These are phyloP conservation scores for Geotrichum fermentans DNA, from an alignment of 1,139 yeast genomes.

Conservation along the genomic window DNA sequence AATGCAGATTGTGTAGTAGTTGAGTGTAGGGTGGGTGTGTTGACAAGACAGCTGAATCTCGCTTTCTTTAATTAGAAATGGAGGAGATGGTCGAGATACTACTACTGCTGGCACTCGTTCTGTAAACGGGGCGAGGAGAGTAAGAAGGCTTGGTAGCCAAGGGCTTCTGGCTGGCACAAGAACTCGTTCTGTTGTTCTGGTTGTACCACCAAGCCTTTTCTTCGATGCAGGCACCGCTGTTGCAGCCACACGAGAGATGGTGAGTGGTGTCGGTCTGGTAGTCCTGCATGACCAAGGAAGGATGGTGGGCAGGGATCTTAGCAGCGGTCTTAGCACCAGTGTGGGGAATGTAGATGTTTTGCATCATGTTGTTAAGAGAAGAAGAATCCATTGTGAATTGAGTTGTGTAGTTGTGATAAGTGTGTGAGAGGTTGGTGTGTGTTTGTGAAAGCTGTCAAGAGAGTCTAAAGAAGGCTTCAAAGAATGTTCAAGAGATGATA, in stretches of 20 bases:
- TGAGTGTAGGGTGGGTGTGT: no score
- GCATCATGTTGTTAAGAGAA: conserved; percentile 39
- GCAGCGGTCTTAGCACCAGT: conserved; percentile 26
- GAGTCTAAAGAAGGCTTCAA: not conserved
- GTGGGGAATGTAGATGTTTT: conserved; percentile 45
- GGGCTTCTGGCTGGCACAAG: not conserved
- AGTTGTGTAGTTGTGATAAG: conserved; percentile 3
- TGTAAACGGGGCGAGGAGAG: conserved; percentile 7
- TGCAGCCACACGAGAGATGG: conserved; percentile 46
- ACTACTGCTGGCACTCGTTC: conserved; percentile 10
- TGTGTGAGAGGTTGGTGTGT: no score
- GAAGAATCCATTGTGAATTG: conserved; percentile 41
- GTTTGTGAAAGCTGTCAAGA: not conserved
- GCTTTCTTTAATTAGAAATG: no score
- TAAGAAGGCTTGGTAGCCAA: conserved; percentile 6
- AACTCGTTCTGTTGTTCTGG: conserved; percentile 9
- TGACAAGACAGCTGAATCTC: no score
- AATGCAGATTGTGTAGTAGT: no score
- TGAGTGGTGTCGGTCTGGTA: conserved; percentile 44
- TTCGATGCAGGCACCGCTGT: conserved; percentile 45
- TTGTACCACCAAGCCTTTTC: conserved; percentile 47
- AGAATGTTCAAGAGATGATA: not conserved
- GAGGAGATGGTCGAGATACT: conserved; percentile 15
- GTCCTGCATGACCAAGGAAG: conserved; percentile 47
- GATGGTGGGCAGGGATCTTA: conserved; percentile 44